These are phyloP conservation scores for Trametopsis cervina DNA, from an alignment of 768 basidiomycete genomes.

Conservation along the genomic window DNA sequence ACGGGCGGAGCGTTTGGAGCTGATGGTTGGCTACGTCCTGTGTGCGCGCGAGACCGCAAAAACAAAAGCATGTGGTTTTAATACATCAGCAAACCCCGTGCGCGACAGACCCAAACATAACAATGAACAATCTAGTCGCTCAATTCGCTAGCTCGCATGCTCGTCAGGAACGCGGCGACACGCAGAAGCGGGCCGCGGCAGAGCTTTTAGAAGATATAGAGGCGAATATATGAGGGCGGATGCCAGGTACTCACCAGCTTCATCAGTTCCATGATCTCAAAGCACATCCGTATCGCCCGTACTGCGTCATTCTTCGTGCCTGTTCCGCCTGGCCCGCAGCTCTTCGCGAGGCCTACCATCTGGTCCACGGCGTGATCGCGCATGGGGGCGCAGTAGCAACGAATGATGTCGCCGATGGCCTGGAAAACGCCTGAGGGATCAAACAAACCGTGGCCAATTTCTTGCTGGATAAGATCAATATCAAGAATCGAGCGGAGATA, in stretches of 20 bases:
- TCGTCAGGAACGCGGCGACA: no score
- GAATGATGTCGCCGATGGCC: constrained; percentile 74
- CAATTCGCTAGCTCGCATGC: no score
- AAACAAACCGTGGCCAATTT: constrained; percentile 69
- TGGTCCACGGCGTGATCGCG: constrained; percentile 76
- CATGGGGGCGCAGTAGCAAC: constrained; percentile 92
- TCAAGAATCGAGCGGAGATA: constrained; percentile 75
- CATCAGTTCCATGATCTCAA: constrained; percentile 92
- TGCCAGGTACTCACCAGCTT: constrained; percentile 67
- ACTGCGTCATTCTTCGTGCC: constrained; percentile 61
- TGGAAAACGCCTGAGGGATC: constrained; percentile 74
- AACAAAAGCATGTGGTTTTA: neutral
- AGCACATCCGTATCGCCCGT: constrained; percentile 70
- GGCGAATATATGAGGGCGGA: constrained; percentile 14
- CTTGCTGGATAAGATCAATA: constrained; percentile 74
- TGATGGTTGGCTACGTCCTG: constrained; percentile 98
- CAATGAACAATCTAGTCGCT: no score
- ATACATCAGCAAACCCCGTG: neutral
- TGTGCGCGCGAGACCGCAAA: neutral
- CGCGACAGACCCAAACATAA: neutral
- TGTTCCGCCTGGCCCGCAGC: constrained; percentile 45
- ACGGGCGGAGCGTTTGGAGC: constrained; percentile 87
- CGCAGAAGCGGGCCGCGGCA: constrained; percentile 3
- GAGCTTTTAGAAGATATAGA: constrained; percentile 9
- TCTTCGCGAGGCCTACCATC: constrained; percentile 68